Evolutionary conservation across 495 filamentous ascomycete species (phyloP), one percentile per base, ranked within the genome.

Genomic region (Podospora fimiseda): DNA sequence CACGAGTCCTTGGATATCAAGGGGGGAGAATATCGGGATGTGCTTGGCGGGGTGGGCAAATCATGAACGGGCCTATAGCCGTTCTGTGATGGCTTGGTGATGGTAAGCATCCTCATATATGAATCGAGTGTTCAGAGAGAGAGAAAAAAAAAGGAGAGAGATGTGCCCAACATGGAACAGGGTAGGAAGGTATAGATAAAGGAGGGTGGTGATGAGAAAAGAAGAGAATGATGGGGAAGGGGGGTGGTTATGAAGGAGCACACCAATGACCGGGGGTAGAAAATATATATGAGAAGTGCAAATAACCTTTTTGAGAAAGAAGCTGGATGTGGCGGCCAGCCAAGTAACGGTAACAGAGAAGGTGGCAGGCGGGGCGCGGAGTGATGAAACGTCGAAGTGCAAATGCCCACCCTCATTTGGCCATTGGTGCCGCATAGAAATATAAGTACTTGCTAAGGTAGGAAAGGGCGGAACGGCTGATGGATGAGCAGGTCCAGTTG

Each of bases 61-160:
- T 86, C 83, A 86, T 87, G 81, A 74, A 78, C 77, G 72, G 78
- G 75, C 73, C 76, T 78, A 74, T 81, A 80, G 70, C 79, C 78
- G 70, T 84, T 79, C 60, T 82, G 80, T 66, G 71, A 65, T 73
- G 81, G 80, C 75, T 83, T 81, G 65, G 78, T 82, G 63, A 83
- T 70, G 63, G 83, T 87, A 77, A 87, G 83, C 80, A 85, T 78
- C 71, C 69, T 77, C 68, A 51, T 66, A 42, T 64, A 64, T 56
- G 57, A 60, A 41, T 27, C 40, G 45, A 19, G 18, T 48, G 44
- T 55, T 43, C 18, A 49, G 24, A 42, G 44, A 55, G 55, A 43
- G 46, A 47, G 14, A 23, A 42, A 42, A 36, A 20, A 39, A 13
- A 15, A 9, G 5, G 19, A 36, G 16, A 20, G 39, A 20, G 47